Conservation (phyloP, 129 eudicot genomes). For the Flaveria sonorensis region DNA sequence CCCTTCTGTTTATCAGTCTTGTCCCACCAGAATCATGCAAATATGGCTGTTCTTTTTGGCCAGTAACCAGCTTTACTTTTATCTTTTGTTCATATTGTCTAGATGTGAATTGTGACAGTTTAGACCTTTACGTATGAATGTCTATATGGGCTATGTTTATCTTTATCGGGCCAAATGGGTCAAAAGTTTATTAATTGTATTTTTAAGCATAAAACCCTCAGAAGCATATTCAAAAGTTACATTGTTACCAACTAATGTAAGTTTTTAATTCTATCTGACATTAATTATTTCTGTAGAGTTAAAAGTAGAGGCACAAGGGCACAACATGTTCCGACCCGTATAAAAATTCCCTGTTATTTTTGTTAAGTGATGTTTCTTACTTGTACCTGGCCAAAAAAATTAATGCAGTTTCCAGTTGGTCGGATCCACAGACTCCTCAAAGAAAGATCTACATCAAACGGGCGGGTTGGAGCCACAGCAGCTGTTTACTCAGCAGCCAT, state of each 20-base stretch:
- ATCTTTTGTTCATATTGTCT: background rate
- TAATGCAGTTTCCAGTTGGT: conserved; percentile 12
- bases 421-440: conserved; percentile 14
- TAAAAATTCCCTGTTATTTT: background rate
- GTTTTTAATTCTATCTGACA: background rate
- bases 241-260: background rate
- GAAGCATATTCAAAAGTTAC: background rate
- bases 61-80: background rate
- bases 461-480: conserved; percentile 23
- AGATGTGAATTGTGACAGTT: background rate
- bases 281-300: background rate
- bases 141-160: background rate
- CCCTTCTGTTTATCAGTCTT: background rate
- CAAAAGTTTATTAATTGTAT: background rate
- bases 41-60: background rate
- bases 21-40: background rate
- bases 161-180: background rate
- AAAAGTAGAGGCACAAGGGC: background rate
- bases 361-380: background rate
- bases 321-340: background rate
- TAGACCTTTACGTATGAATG: background rate
- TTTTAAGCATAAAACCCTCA: background rate
- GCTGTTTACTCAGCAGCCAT: conserved; percentile 15
- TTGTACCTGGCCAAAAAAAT: background rate
- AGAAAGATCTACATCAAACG: conserved; percentile 24